Evolutionary conservation across 2,329 filamentous ascomycete species (phyloP), one percentile per base, ranked within the genome.

Genomic region (Cryphonectria naterciae): DNA sequence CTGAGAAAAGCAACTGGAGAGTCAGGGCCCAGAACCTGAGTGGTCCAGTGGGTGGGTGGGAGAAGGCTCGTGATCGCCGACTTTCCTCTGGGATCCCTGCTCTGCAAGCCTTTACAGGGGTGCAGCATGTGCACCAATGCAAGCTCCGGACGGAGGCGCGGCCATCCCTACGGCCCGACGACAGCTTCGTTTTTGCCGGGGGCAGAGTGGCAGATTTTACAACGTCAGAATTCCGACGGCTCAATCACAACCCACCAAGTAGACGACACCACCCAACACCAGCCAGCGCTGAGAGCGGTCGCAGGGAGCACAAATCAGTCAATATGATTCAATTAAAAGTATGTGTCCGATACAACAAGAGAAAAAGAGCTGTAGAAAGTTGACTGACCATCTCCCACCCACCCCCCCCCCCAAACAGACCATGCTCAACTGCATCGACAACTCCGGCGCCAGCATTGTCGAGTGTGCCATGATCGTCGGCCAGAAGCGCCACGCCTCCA

Each of bases 351-450:
- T 11, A 25, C 7, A 49, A 49, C 4, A 11, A 32, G 6, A 32
- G 52, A 15, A 4, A 15, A 52, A 56, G 13, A 28, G 52, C 11
- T 11, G 25, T 1, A 17, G 25, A 28, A 54, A n/a, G n/a, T 25
- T 6, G 1, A 32, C 54, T 58, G 25, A 58, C 54, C 54, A 32
- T 0, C 13, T 17, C 43, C 19, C 43, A 15, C 15, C 10, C 0
- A 7, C 32, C 32, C 32, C 32, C 32, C 32, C 32, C 32, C 32
- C 32, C 3, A 32, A 32, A 32, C 76, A 98, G 96, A 93, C 95
- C 80, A 94, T 99, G 89, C 89, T 99, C 78, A 98, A 96, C 85
- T 98, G 96, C 91, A 98, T 99, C 89, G 96, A 99, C 91, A 99
- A 98, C 87, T 98, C 96, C 75, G 96, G 96, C 80, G 96, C 96